phyloP scores from a whole-genome alignment of 2,329 filamentous ascomycete genomes.

The Pseudogymnoascus sp. region DNA sequence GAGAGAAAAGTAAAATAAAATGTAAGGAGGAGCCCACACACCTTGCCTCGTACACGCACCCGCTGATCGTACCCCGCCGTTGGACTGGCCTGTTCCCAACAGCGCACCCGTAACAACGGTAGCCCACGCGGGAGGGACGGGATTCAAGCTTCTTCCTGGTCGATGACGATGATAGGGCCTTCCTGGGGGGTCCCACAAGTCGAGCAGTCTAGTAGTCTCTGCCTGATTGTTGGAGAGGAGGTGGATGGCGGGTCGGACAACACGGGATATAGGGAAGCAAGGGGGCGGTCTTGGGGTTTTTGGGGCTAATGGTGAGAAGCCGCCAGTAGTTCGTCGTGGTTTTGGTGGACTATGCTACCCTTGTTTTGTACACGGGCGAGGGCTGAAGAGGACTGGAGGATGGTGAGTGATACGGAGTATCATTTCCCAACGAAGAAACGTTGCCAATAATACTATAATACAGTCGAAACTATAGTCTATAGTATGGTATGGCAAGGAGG shows the following conservation, averaged over 20 bases:
- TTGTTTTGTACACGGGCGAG: neutral
- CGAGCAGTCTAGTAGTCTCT: neutral
- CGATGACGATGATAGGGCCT: constrained; percentile 1
- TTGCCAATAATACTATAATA: neutral
- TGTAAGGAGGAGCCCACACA: neutral
- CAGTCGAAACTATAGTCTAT: neutral
- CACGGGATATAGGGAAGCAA: constrained; percentile 4
- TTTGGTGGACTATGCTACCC: neutral
- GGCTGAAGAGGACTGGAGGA: neutral
- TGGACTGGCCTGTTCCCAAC: neutral
- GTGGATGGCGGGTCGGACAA: neutral
- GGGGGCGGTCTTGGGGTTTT: neutral
- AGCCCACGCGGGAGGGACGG: constrained; percentile 5
- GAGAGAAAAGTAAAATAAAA: neutral
- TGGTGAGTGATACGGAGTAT: neutral
- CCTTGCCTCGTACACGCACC: neutral
- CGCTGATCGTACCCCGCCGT: constrained; percentile 6
- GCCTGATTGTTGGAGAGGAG: neutral
- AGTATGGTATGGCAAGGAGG: neutral
- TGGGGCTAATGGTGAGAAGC: neutral
- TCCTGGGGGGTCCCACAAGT: neutral
- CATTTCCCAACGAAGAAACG: neutral
- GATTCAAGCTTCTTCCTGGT: constrained; percentile 8
- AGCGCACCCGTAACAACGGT: constrained; percentile 5
- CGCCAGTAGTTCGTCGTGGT: neutral